These are phyloP conservation scores for Brassica carinata DNA, from an alignment of 345 rosid species.

Conservation along the genomic window DNA sequence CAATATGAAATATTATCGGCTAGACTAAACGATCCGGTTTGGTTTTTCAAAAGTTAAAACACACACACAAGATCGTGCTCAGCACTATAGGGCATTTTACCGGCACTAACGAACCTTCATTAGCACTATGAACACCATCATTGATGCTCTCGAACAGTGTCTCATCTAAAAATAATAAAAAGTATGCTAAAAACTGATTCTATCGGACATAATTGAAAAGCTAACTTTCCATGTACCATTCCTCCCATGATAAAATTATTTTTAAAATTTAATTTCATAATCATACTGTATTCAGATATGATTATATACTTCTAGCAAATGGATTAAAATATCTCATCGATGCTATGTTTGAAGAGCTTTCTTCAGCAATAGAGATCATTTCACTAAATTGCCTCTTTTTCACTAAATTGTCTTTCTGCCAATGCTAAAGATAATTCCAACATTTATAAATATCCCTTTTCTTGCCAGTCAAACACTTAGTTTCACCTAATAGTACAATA, in stretches of 20 bases:
- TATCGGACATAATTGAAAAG: neutral
- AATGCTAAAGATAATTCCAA: neutral
- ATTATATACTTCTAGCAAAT: neutral
- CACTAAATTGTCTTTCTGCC: neutral
- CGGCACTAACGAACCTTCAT: neutral
- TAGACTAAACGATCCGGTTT: neutral
- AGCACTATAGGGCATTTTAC: neutral
- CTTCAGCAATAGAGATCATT: neutral
- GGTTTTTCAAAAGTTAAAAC: neutral
- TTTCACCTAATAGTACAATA: neutral
- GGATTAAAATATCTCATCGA: neutral
- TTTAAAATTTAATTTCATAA: neutral
- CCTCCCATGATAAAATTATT: neutral
- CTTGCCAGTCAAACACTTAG: neutral
- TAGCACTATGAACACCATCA: neutral
- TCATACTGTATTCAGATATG: neutral
- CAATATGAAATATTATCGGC: neutral
- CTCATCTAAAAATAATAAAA: neutral
- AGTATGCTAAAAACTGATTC: neutral
- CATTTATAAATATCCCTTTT: neutral
- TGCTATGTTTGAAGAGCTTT: neutral
- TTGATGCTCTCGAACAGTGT: neutral
- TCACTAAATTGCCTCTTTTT: neutral
- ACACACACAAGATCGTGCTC: neutral
- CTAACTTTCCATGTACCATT: neutral